phyloP scores from a whole-genome alignment of 352 stramenopile genomes.

The Phytophthora palmivora region DNA sequence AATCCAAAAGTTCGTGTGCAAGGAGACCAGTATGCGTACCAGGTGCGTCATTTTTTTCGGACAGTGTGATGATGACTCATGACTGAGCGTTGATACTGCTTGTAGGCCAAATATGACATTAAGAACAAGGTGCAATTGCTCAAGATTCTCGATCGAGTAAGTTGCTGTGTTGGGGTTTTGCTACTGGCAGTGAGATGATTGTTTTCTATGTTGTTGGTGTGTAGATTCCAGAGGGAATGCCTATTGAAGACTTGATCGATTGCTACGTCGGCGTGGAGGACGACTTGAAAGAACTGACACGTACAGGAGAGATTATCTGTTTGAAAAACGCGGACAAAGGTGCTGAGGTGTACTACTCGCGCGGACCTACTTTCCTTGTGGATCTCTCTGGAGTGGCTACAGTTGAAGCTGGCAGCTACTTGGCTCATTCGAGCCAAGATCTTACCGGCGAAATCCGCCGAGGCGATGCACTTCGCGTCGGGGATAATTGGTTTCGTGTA shows the following conservation, averaged over 20 bases:
- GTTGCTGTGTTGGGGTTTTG: not conserved
- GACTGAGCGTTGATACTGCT: conserved; percentile 7
- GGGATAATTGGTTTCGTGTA: conserved; percentile 85
- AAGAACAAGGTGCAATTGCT: conserved; percentile 83
- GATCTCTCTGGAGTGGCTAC: conserved; percentile 76
- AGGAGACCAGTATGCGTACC: conserved; percentile 83
- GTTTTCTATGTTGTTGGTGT: conserved; percentile 1
- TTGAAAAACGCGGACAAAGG: conserved; percentile 86
- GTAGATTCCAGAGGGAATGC: conserved; percentile 85
- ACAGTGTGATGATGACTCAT: too few relatives aligned
- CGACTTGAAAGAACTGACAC: conserved; percentile 76
- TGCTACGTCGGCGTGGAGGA: conserved; percentile 84
- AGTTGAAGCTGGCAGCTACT: conserved; percentile 77
- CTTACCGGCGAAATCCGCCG: conserved; percentile 74
- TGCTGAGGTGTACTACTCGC: conserved; percentile 82
- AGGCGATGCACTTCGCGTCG: conserved; percentile 74
- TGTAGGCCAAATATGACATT: conserved; percentile 88
- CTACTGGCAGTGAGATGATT: conserved; percentile 10
- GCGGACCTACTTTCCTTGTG: conserved; percentile 69
- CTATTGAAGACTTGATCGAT: conserved; percentile 84
- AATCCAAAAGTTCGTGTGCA: conserved; percentile 86
- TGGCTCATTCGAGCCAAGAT: conserved; percentile 71
- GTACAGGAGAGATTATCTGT: conserved; percentile 83
- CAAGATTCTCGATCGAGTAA: conserved; percentile 79
- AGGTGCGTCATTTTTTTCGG: too few relatives aligned